Evolutionary conservation across 2,329 filamentous ascomycete species (phyloP).

Genomic region (Nectriaceae sp.): DNA sequence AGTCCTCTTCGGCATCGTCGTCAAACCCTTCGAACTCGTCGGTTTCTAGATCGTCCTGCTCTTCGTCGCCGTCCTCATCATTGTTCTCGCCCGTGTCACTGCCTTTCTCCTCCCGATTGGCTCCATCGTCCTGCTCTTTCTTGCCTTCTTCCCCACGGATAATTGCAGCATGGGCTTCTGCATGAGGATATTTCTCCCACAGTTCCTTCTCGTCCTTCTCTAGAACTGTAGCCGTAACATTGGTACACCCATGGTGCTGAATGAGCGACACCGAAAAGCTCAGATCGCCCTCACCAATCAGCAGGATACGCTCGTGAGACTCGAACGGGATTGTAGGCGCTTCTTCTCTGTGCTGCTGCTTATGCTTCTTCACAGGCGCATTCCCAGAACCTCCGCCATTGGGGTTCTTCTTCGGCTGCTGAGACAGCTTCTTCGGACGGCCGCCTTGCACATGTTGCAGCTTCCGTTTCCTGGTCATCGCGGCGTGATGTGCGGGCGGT

Average conservation of each 20-base stretch:
- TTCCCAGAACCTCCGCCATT: slow-evolving; percentile 11
- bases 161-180: slow-evolving; percentile 56
- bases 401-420: slow-evolving; percentile 21
- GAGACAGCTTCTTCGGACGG: slow-evolving; percentile 21
- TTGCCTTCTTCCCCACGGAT: slow-evolving; percentile 37
- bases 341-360: slow-evolving; percentile 28
- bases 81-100: slow-evolving; percentile 6
- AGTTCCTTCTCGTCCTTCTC: slow-evolving; percentile 62
- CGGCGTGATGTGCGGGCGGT: slow-evolving; percentile 1
- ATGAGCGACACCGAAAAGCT: slow-evolving; percentile 73
- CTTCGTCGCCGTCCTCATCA: slow-evolving; percentile 12
- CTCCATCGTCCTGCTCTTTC: slow-evolving; percentile 12
- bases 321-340: slow-evolving; percentile 67
- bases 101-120: slow-evolving; percentile 3
- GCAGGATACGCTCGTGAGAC: slow-evolving; percentile 67
- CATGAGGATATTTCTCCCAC: slow-evolving; percentile 74
- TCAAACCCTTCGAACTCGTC: slow-evolving; percentile 8
- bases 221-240: slow-evolving; percentile 69
- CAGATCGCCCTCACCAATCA: slow-evolving; percentile 80
- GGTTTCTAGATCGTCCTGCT: slow-evolving; percentile 18
- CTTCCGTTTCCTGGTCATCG: slow-evolving; percentile 48
- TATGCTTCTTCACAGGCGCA: slow-evolving; percentile 23
- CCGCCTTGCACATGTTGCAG: slow-evolving; percentile 29
- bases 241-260: slow-evolving; percentile 63
- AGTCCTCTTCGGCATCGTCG: slow-evolving; percentile 17